Base-by-base conservation (phyloP, 176 grass and related monocot species). In the Bothriochloa decipiens region DNA sequence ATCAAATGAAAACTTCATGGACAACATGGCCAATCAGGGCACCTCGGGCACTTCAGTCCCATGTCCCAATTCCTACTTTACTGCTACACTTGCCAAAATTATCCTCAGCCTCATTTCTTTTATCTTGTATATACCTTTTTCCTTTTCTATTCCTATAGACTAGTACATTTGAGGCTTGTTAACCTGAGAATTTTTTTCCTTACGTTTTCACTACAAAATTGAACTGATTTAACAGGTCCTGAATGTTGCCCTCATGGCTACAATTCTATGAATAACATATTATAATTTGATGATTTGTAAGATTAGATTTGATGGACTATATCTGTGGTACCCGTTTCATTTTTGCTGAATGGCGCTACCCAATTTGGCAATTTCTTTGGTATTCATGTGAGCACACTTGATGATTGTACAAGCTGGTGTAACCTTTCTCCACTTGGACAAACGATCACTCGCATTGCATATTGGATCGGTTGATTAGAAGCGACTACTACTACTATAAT, bases 1-100 rank as follows among this genome's bases (percentile, higher is more conserved):
- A 62, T 70, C 85, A 40, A 53, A 78, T 76, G 65, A 77, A 91
- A 91, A 84, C 82, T 84, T 81, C 43, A 35, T 89, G 65, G 58
- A 77, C 85, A 75, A 71, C 70, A 84, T 84, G 85, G 85, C 42
- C 32, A 84, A 26, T 68, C 35, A 40, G 70, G 85, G 76, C 33
- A 42, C 69, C 23, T 68, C 64, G 61, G 62, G 14, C 73, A 5
- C 40, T 32, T 53, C 22, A 26, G 28, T 23, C 20, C 6, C 23
- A 9, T n/a, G 61, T 27, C 2, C 64, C 28, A 35, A 9, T 17
- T 18, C 29, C 9, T 67, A 29, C 15, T 36, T 18, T 64, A 11
- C 25, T 13, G 64, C 3, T 85, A 70, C 22, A 40, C 2, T 89
- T 14, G 15, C 61, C 15, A 17, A 53, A 58, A 49, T 78, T 61